phyloP scores from a whole-genome alignment of 805 yeast species.

The Saccharomycopsis malanga region DNA sequence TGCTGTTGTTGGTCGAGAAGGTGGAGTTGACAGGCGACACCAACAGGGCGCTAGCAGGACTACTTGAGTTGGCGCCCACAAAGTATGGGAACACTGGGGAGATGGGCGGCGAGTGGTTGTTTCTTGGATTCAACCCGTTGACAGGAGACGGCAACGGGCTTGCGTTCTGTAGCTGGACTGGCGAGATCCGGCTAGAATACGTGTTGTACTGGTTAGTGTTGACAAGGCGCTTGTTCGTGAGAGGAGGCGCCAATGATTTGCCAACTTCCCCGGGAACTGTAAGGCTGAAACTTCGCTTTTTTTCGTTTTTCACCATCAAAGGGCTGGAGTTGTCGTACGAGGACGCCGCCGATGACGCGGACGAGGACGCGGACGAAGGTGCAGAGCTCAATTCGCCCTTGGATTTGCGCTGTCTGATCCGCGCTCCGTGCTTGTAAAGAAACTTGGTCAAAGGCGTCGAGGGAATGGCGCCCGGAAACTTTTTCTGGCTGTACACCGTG shows the following conservation, averaged over 20 bases:
- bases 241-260: not conserved
- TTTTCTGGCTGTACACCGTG: conserved; percentile 29
- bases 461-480: conserved; percentile 29
- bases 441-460: conserved; percentile 28
- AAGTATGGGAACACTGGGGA: not conserved
- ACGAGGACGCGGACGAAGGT: not conserved
- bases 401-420: conserved; percentile 28
- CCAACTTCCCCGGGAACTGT: not conserved
- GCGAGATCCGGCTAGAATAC: not conserved
- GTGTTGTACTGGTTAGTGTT: not conserved
- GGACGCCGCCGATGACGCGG: not conserved
- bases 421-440: conserved; percentile 29
- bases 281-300: conserved; percentile 2
- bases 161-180: not conserved
- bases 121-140: not conserved
- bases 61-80: not conserved
- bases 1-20: not conserved
- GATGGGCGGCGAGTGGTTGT: not conserved
- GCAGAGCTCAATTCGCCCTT: conserved; percentile 17
- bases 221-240: not conserved
- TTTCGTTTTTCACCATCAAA: conserved; percentile 1
- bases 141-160: not conserved
- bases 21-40: not conserved
- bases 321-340: not conserved
- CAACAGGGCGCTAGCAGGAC: not conserved